Evolutionary conservation across 1,284 basidiomycete genomes (phyloP), one percentile per base, ranked within the genome.

Genomic region (Exobasidium rhododendri): DNA sequence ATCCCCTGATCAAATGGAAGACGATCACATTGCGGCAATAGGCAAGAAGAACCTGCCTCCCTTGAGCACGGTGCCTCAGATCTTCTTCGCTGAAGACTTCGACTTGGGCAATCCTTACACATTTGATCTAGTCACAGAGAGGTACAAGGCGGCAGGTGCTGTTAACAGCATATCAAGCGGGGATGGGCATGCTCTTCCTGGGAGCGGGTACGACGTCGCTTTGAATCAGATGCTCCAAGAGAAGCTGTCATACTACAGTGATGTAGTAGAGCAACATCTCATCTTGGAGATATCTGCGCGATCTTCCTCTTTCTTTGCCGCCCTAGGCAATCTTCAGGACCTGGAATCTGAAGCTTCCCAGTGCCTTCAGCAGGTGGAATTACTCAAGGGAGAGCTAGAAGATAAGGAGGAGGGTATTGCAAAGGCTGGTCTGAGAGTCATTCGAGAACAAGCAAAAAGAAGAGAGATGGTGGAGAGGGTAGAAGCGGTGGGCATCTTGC

Each of bases 291-390:
- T 99, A 59, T 89, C 90, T 5, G 82, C 89, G 10, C 89, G 94
- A 3, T 92, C 92, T 0, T 86, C 90, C 0, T 92, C 92, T 2
- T 98, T 99, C 85, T 99, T 98, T 77, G 90, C 93, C 0, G 96
- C 94, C 1, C 85, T 99, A 24, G 87, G 91, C 7, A 97, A 97
- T 78, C 84, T 98, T 11, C 91, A 97, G 75, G 89, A 92, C 67
- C 85, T 98, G 4, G 90, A 92, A 73, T 86, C 89, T 4, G 92
- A 97, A 78, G 93, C 92, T 0, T 85, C 88, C 35, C 86, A 88
- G 30, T 94, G 93, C 73, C 83, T 97, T 3, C 81, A 83, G 26
- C 87, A 90, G 58, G 91, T 97, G 65, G 83, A 85, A 3, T 83
- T 86, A 29, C 84, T 98, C 10, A 88, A 90, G 32, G 78, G 80